Conservation (phyloP, 805 yeast genomes). For the Starmerella sirachaensis region DNA sequence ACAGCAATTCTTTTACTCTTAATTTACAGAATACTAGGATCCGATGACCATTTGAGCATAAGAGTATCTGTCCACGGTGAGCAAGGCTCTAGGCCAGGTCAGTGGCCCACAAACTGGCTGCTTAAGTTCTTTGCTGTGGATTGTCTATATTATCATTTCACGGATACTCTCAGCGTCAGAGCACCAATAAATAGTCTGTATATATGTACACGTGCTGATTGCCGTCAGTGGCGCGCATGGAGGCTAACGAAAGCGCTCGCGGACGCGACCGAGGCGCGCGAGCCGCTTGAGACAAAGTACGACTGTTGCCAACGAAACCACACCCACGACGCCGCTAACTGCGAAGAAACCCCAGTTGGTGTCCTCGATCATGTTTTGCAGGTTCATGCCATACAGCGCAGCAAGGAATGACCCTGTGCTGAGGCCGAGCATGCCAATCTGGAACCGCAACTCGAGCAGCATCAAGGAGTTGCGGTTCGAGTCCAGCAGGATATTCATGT, state of each 20-base stretch:
- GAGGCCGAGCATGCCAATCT: slow-evolving; percentile 70
- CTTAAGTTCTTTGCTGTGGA: too few relatives aligned
- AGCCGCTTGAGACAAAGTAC: slow-evolving; percentile 45
- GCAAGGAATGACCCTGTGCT: slow-evolving; percentile 74
- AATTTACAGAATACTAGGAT: too few relatives aligned
- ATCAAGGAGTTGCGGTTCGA: slow-evolving; percentile 88
- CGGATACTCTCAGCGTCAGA: too few relatives aligned
- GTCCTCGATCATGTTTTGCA: slow-evolving; percentile 85
- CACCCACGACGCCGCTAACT: slow-evolving; percentile 36
- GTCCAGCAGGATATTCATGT: slow-evolving; percentile 82
- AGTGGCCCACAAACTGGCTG: too few relatives aligned
- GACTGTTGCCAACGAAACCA: slow-evolving; percentile 38
- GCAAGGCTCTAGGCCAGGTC: too few relatives aligned
- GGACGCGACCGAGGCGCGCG: slow-evolving; percentile 33
- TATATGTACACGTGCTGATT: too few relatives aligned
- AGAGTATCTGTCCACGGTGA: too few relatives aligned
- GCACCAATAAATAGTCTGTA: too few relatives aligned
- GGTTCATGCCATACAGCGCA: slow-evolving; percentile 89
- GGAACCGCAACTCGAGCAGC: slow-evolving; percentile 72
- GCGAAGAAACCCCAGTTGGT: slow-evolving; percentile 54
- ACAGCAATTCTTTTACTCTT: too few relatives aligned
- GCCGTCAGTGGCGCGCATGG: not conserved
- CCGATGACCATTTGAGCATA: too few relatives aligned
- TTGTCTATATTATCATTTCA: too few relatives aligned
- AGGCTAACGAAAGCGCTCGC: slow-evolving; percentile 5